Base-by-base conservation (phyloP, 2,329 filamentous ascomycete species). In the Aspergillus quadrilineatus region DNA sequence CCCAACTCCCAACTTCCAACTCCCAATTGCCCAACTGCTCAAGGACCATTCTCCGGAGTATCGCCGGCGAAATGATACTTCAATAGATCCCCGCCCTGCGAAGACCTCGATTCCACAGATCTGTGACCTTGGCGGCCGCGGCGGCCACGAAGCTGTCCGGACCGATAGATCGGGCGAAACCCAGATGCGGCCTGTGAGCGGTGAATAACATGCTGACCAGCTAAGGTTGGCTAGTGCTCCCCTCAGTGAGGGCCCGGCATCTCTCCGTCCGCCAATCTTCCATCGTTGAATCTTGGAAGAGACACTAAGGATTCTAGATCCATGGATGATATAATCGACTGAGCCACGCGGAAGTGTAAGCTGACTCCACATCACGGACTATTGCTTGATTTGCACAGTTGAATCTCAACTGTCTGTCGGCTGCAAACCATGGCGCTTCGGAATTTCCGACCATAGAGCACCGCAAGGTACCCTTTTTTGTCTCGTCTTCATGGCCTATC, bases 61-160 rank as follows among this genome's bases (percentile, higher is more conserved):
- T 34, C 30, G 30, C 30, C 30, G 30, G 30, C 30, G 30, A 8
- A 34, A 34, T 34, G 6, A 34, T 37, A 37, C 8, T n/a, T 12
- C 4, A 3, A 37, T 14, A 5, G 34, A 14, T 37, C 10, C 8
- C 10, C 12, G 34, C 8, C 4, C 10, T 9, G 14, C 22, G 30
- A 50, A 55, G 49, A 44, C 55, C 56, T 34, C 34, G 34, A 37
- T 10, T 37, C 34, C 55, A 58, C 52, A 46, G 61, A 62, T 63
- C 61, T 59, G 58, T 52, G 42, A 47, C 56, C 60, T 62, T 63
- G 60, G 60, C 60, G 46, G 57, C 53, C 50, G 53, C 50, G 53
- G 60, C 60, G 46, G 57, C 53, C 50, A 55, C 50, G 53, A 56
- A 57, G 47, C 56, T 60, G 58, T 53, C 49, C 49, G 47, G 41